Evolutionary conservation across 164 flowering plant species (phyloP).

Genomic region (Macadamia tetraphylla): DNA sequence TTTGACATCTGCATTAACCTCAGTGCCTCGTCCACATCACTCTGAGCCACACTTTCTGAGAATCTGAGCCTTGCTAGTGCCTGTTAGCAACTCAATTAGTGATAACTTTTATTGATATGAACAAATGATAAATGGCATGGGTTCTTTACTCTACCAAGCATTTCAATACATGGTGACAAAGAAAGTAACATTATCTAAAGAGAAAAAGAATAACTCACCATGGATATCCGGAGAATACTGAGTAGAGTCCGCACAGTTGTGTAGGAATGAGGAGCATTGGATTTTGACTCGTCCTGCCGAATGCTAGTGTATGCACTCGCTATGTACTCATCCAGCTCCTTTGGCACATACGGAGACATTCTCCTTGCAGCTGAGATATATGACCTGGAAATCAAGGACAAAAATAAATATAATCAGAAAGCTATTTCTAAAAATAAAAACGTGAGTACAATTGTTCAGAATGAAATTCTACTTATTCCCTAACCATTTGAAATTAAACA

Average conservation of each 20-base stretch:
- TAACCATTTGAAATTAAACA: no score
- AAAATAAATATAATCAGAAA: not conserved
- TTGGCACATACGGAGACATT: slow-evolving; percentile 69
- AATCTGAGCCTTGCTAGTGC: slow-evolving; percentile 98
- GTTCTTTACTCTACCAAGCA: not conserved
- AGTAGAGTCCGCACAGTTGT: slow-evolving; percentile 94
- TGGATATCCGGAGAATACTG: slow-evolving; percentile 93
- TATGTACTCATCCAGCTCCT: slow-evolving; percentile 88
- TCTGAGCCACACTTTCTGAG: slow-evolving; percentile 82
- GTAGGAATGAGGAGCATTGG: slow-evolving; percentile 85
- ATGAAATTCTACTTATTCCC: no score
- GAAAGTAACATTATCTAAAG: not conserved
- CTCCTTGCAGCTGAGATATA: slow-evolving; percentile 92
- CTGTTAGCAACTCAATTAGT: slow-evolving; percentile 28
- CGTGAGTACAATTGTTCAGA: no score
- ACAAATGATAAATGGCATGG: not conserved
- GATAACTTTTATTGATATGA: not conserved
- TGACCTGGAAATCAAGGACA: slow-evolving; percentile 48
- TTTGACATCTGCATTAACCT: slow-evolving; percentile 99
- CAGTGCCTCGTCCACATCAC: slow-evolving; percentile 98
- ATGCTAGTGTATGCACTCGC: slow-evolving; percentile 89
- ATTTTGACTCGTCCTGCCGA: slow-evolving; percentile 95
- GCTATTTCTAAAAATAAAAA: no score
- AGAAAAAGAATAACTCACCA: slow-evolving; percentile 42
- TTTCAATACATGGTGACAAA: not conserved